Percentiles rank a stretch among this genome's conserved stretches.
Conservation (phyloP, 495 filamentous ascomycete species). For the Hapsidospora chrysogenum region DNA sequence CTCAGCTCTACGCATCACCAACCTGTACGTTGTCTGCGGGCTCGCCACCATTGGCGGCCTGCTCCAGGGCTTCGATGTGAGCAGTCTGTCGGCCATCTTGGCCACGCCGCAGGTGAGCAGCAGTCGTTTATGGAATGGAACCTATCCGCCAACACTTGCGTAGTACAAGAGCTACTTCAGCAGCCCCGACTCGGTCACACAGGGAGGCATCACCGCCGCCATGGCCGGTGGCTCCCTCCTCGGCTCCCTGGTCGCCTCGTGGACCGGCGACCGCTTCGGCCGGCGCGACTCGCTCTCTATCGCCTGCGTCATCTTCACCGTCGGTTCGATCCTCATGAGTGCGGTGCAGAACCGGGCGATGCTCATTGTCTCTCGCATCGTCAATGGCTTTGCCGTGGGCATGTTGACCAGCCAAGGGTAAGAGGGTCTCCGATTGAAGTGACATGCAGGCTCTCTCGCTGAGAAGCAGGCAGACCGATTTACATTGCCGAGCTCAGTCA, state of each 20-base stretch:
- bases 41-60: constrained; percentile 33
- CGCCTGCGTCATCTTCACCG: constrained; percentile 51
- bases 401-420: constrained; percentile 57
- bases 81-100: constrained; percentile 46
- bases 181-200: constrained; percentile 11
- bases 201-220: constrained; percentile 8
- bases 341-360: constrained; percentile 42
- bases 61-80: constrained; percentile 50
- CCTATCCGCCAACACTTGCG: no score
- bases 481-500: constrained; percentile 69
- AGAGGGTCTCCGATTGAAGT: constrained; percentile 61
- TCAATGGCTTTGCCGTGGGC: constrained; percentile 58
- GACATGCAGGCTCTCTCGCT: no score
- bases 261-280: neutral
- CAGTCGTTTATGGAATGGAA: no score
- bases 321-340: constrained; percentile 46
- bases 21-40: constrained; percentile 1
- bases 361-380: constrained; percentile 53
- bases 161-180: constrained; percentile 32
- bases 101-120: constrained; percentile 14
- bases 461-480: no score
- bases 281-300: constrained; percentile 48
- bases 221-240: constrained; percentile 1
- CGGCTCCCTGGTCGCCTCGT: constrained; percentile 1
- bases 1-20: no score